A percentile compares a stretch with the other conserved stretches of the same genome.
Conservation (phyloP, 305 asterid genomes). For the Fraxinus sp. region DNA sequence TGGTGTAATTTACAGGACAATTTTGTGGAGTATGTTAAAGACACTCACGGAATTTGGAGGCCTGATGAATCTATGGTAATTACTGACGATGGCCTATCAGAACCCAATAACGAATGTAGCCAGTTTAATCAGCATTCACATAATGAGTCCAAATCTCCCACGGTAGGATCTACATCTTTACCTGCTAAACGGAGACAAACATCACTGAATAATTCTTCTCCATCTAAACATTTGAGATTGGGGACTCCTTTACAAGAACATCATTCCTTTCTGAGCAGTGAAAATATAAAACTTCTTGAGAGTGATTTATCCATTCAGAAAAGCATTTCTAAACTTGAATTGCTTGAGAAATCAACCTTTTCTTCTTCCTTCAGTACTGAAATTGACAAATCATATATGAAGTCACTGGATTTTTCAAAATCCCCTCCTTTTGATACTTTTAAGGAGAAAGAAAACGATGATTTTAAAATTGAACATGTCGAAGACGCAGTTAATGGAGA, state of each 20-base stretch:
- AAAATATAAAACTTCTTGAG: conserved; percentile 31
- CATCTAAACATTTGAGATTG: conserved; percentile 38
- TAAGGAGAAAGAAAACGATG: conserved; percentile 28
- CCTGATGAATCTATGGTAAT: conserved; percentile 3
- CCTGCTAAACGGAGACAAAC: conserved; percentile 40
- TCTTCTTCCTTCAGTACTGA: conserved; percentile 55
- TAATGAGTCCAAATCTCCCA: conserved; percentile 38
- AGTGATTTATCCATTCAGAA: conserved; percentile 62
- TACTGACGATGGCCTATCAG: conserved; percentile 18
- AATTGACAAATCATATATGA: conserved; percentile 50
- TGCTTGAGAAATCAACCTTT: conserved; percentile 61
- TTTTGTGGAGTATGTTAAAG: conserved; percentile 18
- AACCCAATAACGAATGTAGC: conserved; percentile 25
- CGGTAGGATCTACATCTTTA: conserved; percentile 43
- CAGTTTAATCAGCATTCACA: conserved; percentile 29
- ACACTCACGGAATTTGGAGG: conserved; percentile 5
- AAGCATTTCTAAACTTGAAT: conserved; percentile 77
- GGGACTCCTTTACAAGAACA: conserved; percentile 49
- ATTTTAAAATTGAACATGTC: conserved; percentile 27
- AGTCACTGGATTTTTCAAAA: conserved; percentile 42
- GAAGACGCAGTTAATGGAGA: conserved; percentile 38
- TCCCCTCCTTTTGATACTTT: conserved; percentile 45
- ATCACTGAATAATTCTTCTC: conserved; percentile 37
- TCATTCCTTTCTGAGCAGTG: conserved; percentile 41
- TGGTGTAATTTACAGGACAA: conserved; percentile 17